Percentiles rank a stretch among this genome's conserved stretches.
These are phyloP conservation scores for Cutaneotrichosporon cyanovorans DNA, from an alignment of 1,284 basidiomycete genomes.

Conservation along the genomic window DNA sequence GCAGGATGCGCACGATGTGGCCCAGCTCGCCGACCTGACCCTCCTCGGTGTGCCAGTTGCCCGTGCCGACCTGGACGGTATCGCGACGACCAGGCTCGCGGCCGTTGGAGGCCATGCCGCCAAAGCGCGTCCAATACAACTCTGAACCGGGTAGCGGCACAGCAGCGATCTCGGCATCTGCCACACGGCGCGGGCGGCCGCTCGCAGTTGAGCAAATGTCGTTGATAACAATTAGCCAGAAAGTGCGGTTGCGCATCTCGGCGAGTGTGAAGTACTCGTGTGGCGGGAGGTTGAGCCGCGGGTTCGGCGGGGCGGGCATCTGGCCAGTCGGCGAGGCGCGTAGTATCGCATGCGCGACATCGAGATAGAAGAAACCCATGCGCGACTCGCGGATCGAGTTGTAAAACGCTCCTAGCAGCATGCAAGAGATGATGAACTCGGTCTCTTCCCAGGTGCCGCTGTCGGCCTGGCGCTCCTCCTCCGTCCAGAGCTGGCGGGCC, in stretches of 20 bases:
- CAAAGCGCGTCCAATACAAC: conserved; percentile 35
- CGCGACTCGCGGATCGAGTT: conserved; percentile 40
- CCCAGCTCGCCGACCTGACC: conserved; percentile 43
- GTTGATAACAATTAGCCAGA: conserved; percentile 43
- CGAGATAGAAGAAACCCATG: conserved; percentile 43
- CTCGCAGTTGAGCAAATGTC: conserved; percentile 40
- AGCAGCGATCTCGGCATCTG: conserved; percentile 35
- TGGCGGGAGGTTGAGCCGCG: conserved; percentile 19
- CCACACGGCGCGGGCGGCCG: conserved; percentile 31
- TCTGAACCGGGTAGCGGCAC: conserved; percentile 39
- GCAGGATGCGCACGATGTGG: conserved; percentile 41
- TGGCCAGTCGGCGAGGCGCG: conserved; percentile 19
- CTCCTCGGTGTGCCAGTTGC: conserved; percentile 35
- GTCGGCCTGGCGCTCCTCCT: conserved; percentile 27
- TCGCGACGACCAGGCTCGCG: conserved; percentile 30
- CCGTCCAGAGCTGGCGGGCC: conserved; percentile 24
- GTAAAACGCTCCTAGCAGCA: conserved; percentile 44
- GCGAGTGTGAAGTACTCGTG: conserved; percentile 34
- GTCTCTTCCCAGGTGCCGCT: conserved; percentile 43
- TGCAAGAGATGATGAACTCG: conserved; percentile 43
- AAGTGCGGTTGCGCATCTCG: conserved; percentile 40
- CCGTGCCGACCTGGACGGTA: conserved; percentile 26
- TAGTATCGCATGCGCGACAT: conserved; percentile 35
- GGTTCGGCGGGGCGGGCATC: conserved; percentile 21
- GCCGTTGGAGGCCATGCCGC: conserved; percentile 26